phyloP scores from a whole-genome alignment of 495 filamentous ascomycete genomes.

The Neurospora africana region DNA sequence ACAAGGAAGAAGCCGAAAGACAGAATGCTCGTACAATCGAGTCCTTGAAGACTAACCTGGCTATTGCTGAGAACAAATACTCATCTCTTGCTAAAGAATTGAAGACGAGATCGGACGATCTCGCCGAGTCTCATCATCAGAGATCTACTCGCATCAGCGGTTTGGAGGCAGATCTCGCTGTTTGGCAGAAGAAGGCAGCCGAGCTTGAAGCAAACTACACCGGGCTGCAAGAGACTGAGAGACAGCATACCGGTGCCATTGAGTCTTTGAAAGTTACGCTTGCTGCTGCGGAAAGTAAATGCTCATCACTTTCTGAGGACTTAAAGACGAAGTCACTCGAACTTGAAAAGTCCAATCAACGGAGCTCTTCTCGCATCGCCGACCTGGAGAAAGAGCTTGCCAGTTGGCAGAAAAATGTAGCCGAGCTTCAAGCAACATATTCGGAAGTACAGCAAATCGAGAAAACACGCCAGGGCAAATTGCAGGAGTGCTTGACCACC shows the following conservation, averaged over 20 bases:
- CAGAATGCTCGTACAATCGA: constrained; percentile 6
- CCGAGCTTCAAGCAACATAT: not conserved
- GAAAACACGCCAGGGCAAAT: not conserved
- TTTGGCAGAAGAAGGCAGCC: not conserved
- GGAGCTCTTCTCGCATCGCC: not conserved
- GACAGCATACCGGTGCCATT: not conserved
- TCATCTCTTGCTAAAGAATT: not conserved
- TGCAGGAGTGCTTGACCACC: not conserved
- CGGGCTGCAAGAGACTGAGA: not conserved
- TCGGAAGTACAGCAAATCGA: not conserved
- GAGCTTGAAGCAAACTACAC: constrained; percentile 1
- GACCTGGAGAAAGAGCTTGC: not conserved
- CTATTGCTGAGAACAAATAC: not conserved
- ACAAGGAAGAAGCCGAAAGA: constrained; percentile 5
- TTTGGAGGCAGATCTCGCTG: constrained; percentile 5
- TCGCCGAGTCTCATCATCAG: not conserved
- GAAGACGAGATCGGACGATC: not conserved
- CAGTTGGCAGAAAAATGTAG: not conserved
- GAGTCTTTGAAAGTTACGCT: not conserved
- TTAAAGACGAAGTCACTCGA: not conserved
- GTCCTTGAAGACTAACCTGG: constrained; percentile 2
- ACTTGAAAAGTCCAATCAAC: not conserved
- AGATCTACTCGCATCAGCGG: not conserved
- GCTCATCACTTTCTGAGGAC: not conserved
- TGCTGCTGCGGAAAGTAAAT: not conserved